These are phyloP conservation scores for Sugiyamaella paludigena DNA, from an alignment of 1,139 yeast genomes.

Conservation along the genomic window DNA sequence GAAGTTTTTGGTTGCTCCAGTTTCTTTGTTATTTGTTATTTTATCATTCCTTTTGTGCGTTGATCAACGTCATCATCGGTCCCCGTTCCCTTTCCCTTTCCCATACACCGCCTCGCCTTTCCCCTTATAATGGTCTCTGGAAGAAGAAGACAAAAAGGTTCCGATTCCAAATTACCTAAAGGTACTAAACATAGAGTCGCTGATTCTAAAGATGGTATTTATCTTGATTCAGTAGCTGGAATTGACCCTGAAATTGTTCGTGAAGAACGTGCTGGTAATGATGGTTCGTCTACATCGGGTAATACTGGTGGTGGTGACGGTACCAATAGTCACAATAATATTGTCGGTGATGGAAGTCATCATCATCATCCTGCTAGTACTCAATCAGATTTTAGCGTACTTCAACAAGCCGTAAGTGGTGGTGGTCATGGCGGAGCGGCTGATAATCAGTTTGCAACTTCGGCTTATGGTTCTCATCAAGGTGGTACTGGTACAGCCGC, in stretches of 20 bases:
- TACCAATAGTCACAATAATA: background rate
- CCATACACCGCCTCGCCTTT: background rate
- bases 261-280: slow-evolving; percentile 22
- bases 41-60: too few relatives aligned
- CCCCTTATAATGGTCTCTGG: too few relatives aligned
- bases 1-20: too few relatives aligned
- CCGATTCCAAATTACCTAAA: slow-evolving; percentile 4
- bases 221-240: slow-evolving; percentile 28
- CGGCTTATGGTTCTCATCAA: slow-evolving; percentile 3
- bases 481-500: background rate
- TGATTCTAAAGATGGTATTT: slow-evolving; percentile 12
- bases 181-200: slow-evolving; percentile 9
- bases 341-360: slow-evolving; percentile 3
- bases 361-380: slow-evolving; percentile 1
- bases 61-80: too few relatives aligned
- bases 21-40: too few relatives aligned
- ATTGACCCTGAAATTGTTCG: slow-evolving; percentile 37
- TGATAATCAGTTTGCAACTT: slow-evolving; percentile 12
- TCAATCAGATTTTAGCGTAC: slow-evolving; percentile 8
- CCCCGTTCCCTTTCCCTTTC: slow-evolving; percentile 8
- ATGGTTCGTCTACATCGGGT: background rate
- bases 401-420: slow-evolving; percentile 13
- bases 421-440: slow-evolving; percentile 6
- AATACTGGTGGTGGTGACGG: slow-evolving; percentile 1
- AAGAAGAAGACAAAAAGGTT: slow-evolving; percentile 10